Percentiles rank a stretch among this genome's conserved stretches.
Evolutionary conservation across 2,329 filamentous ascomycete species (phyloP).

Genomic region (Fusarium lyarnte): DNA sequence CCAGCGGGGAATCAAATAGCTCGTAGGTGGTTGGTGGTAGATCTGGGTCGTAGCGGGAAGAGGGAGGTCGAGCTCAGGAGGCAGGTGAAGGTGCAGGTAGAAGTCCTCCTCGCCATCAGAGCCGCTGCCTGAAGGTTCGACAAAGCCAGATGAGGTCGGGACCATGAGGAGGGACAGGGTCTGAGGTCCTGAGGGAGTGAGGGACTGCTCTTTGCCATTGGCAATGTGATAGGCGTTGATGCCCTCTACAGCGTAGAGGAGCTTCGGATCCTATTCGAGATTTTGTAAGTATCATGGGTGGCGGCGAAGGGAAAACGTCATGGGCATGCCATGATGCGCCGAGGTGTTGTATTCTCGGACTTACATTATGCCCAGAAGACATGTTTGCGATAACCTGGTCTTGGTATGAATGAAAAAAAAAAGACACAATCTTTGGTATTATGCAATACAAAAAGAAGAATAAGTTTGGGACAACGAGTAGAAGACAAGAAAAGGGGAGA

Average conservation of each 20-base stretch:
- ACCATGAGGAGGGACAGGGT: conserved; percentile 96
- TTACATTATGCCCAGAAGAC: conserved; percentile 48
- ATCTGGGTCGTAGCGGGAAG: conserved; percentile 96
- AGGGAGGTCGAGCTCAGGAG: conserved; percentile 92
- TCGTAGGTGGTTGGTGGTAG: conserved; percentile 91
- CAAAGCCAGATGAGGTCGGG: conserved; percentile 81
- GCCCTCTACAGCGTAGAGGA: conserved; percentile 78
- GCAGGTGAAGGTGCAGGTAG: conserved; percentile 94
- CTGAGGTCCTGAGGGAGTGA: conserved; percentile 88
- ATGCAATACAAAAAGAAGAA: not conserved
- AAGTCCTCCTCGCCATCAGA: conserved; percentile 85
- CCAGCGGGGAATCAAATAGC: conserved; percentile 95
- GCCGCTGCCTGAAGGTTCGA: conserved; percentile 63
- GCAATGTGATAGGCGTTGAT: conserved; percentile 92
- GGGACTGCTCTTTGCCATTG: conserved; percentile 82
- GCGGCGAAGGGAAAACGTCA: conserved; percentile 11
- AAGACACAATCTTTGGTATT: not conserved
- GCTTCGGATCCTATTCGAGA: conserved; percentile 65
- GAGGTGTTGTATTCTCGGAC: conserved; percentile 8
- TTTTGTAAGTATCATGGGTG: conserved; percentile 16
- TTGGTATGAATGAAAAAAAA: not conserved
- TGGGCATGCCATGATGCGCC: conserved; percentile 23
- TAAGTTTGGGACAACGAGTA: conserved; percentile 12
- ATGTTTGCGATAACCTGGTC: conserved; percentile 29
- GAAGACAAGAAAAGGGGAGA: conserved; percentile 10